Evolutionary conservation across 208 protist genomes (phyloP).

Genomic region (Dictyostelium gargantuum): DNA sequence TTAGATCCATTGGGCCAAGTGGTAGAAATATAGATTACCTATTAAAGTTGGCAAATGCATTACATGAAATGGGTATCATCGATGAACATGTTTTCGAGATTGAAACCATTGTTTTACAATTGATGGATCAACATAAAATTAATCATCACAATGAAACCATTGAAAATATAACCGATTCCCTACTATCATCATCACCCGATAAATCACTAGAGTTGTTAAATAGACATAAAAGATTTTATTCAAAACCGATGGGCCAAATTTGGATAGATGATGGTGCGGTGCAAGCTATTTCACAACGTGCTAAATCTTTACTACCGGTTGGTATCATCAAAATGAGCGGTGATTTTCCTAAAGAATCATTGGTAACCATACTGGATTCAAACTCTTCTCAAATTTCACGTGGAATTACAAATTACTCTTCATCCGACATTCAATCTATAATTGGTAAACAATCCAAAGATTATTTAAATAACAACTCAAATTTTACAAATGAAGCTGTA

Average conservation of each 20-base stretch:
- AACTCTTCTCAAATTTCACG: neutral
- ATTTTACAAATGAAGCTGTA: neutral
- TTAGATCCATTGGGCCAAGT: slow-evolving; percentile 20
- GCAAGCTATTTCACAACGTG: slow-evolving; percentile 29
- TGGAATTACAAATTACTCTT: slow-evolving; percentile 45
- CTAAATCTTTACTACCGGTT: slow-evolving; percentile 18
- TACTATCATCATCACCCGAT: neutral
- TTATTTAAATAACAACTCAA: neutral
- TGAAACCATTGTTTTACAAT: neutral
- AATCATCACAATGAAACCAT: neutral
- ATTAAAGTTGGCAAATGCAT: slow-evolving; percentile 5
- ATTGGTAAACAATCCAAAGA: slow-evolving; percentile 45
- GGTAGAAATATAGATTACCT: slow-evolving; percentile 57
- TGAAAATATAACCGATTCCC: neutral
- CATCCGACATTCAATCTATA: neutral
- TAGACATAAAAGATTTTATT: slow-evolving; percentile 28
- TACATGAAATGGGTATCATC: neutral
- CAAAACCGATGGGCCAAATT: neutral
- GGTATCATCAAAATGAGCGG: slow-evolving; percentile 12
- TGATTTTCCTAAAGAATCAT: neutral
- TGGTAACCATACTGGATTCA: slow-evolving; percentile 15
- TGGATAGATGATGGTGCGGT: slow-evolving; percentile 44
- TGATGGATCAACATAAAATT: slow-evolving; percentile 10
- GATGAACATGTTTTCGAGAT: slow-evolving; percentile 52
- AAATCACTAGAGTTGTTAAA: neutral